Percentiles rank a stretch among this genome's conserved stretches.
These are phyloP conservation scores for Emiliania huxleyi DNA, from an alignment of 78 protist species.

Conservation along the genomic window DNA sequence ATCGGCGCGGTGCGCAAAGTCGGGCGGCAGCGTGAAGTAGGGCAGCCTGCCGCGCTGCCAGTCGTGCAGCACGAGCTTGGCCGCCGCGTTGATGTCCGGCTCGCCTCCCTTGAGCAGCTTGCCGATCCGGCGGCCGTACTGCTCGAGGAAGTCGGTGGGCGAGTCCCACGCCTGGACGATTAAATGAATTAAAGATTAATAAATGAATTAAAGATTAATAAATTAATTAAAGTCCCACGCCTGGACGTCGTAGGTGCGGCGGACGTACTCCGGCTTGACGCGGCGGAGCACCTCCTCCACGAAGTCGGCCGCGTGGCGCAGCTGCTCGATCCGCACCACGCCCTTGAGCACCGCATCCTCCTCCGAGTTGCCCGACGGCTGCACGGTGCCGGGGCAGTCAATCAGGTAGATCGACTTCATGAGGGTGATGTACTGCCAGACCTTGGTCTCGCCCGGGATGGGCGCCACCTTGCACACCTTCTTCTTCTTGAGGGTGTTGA, in stretches of 20 bases:
- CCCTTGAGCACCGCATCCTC: slow-evolving; percentile 87
- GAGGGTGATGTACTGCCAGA: slow-evolving; percentile 99
- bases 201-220: no score
- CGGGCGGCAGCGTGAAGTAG: slow-evolving; percentile 84
- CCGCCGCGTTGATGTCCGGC: slow-evolving; percentile 79
- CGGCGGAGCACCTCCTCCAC: slow-evolving; percentile 74
- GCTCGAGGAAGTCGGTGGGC: slow-evolving; percentile 66
- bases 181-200: no score
- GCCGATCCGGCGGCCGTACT: slow-evolving; percentile 65
- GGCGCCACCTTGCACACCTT: slow-evolving; percentile 96
- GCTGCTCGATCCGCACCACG: slow-evolving; percentile 81
- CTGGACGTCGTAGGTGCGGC: slow-evolving; percentile 73
- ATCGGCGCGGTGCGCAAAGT: neutral
- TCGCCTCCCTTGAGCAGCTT: slow-evolving; percentile 67
- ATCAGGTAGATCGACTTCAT: slow-evolving; percentile 90
- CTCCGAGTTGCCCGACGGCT: slow-evolving; percentile 55
- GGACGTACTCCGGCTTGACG: slow-evolving; percentile 79
- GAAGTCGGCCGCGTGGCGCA: slow-evolving; percentile 53
- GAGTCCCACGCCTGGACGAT: no score
- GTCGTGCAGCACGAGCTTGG: slow-evolving; percentile 87
- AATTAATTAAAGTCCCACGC: no score
- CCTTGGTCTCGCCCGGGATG: slow-evolving; percentile 98
- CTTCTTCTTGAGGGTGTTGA: slow-evolving; percentile 92
- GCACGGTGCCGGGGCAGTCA: slow-evolving; percentile 96
- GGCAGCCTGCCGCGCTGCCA: slow-evolving; percentile 93